These are phyloP conservation scores for Zea luxurians DNA, from an alignment of 176 grass and related monocot genomes.

Conservation along the genomic window DNA sequence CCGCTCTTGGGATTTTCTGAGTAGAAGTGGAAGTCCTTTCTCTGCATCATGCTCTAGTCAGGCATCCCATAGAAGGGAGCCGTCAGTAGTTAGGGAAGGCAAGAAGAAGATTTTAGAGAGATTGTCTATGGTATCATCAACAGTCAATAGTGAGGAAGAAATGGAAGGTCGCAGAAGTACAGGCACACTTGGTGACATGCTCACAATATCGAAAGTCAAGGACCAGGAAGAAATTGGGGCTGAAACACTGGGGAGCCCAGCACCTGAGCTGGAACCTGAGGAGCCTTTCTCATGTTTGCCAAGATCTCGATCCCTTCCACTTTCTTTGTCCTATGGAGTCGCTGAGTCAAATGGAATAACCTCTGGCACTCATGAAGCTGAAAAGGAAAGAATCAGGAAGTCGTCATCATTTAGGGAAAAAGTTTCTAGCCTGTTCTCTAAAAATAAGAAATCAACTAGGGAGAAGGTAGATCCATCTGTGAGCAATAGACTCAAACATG, in stretches of 20 bases:
- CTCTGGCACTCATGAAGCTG: slow-evolving; percentile 37
- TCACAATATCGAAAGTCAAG: slow-evolving; percentile 64
- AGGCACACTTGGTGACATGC: slow-evolving; percentile 88
- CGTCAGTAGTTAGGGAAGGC: slow-evolving; percentile 72
- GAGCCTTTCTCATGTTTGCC: slow-evolving; percentile 49
- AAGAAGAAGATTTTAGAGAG: slow-evolving; percentile 86
- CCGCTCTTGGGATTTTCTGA: slow-evolving; percentile 75
- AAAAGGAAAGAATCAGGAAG: slow-evolving; percentile 59
- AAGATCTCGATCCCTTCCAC: slow-evolving; percentile 73
- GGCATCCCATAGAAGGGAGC: slow-evolving; percentile 52
- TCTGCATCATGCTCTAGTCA: slow-evolving; percentile 68
- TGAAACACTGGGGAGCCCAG: slow-evolving; percentile 22
- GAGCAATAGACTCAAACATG: slow-evolving; percentile 32
- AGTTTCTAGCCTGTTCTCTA: slow-evolving; percentile 81
- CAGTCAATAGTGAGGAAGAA: slow-evolving; percentile 50
- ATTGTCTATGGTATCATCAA: slow-evolving; percentile 70
- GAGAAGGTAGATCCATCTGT: slow-evolving; percentile 40
- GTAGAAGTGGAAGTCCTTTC: slow-evolving; percentile 64
- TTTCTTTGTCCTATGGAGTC: slow-evolving; percentile 52
- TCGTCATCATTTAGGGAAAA: slow-evolving; percentile 73
- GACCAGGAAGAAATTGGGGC: slow-evolving; percentile 43
- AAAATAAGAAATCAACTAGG: slow-evolving; percentile 53
- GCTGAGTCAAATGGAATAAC: slow-evolving; percentile 33
- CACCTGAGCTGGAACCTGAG: slow-evolving; percentile 40
- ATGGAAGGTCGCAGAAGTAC: slow-evolving; percentile 46